These are phyloP conservation scores for Erysiphe neolycopersici DNA, from an alignment of 2,329 filamentous ascomycete genomes.

Conservation along the genomic window DNA sequence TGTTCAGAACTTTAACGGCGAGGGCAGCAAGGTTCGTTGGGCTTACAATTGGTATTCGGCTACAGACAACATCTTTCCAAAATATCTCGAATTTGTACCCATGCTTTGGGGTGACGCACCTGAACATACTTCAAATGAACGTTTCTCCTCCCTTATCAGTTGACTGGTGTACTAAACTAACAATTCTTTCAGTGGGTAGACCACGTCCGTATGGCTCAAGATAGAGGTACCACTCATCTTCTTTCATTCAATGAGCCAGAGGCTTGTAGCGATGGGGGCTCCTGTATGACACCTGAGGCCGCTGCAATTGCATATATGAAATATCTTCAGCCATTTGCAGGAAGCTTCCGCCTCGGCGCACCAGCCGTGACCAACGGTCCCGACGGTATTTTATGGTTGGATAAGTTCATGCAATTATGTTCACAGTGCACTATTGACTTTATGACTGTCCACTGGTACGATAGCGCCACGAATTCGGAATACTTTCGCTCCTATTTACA, in stretches of 20 bases:
- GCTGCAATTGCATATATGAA: slow-evolving; percentile 16
- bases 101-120: slow-evolving; percentile 30
- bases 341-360: slow-evolving; percentile 17
- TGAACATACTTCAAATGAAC: slow-evolving; percentile 16
- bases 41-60: slow-evolving; percentile 38
- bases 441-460: slow-evolving; percentile 17
- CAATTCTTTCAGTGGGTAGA: slow-evolving; percentile 17
- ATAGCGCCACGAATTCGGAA: slow-evolving; percentile 8
- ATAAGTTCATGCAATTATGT: slow-evolving; percentile 16
- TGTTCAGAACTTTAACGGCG: slow-evolving; percentile 4
- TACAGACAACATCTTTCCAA: slow-evolving; percentile 17
- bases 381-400: slow-evolving; percentile 17
- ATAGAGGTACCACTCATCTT: slow-evolving; percentile 24
- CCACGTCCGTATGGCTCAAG: not conserved
- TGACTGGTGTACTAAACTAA: not conserved
- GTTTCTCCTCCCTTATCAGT: not conserved
- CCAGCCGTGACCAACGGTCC: slow-evolving; percentile 18
- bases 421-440: slow-evolving; percentile 18
- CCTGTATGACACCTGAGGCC: slow-evolving; percentile 16
- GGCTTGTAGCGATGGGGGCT: slow-evolving; percentile 1
- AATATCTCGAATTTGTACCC: slow-evolving; percentile 30
- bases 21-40: slow-evolving; percentile 17
- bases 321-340: slow-evolving; percentile 18
- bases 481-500: slow-evolving; percentile 18
- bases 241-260: slow-evolving; percentile 25